These are phyloP conservation scores for Aspergillus fructus DNA, from an alignment of 2,329 filamentous ascomycete species.

Conservation along the genomic window DNA sequence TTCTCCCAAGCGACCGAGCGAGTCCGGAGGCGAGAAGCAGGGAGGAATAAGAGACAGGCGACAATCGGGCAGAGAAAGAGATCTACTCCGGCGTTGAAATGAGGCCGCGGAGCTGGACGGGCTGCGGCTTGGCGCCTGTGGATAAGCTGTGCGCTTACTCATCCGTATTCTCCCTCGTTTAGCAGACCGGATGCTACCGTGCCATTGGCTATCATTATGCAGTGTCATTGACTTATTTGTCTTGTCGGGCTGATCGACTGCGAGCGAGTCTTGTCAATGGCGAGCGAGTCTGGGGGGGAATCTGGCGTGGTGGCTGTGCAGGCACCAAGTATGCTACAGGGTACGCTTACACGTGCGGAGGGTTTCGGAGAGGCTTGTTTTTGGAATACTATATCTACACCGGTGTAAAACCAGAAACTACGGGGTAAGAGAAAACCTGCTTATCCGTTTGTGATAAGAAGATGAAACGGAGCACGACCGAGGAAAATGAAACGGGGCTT, in stretches of 20 bases:
- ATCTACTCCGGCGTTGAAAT: not conserved
- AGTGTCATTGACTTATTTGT: not conserved
- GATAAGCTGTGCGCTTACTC: slow-evolving; percentile 12
- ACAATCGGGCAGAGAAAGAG: slow-evolving; percentile 1
- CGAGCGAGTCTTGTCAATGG: not conserved
- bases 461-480: too few species aligned
- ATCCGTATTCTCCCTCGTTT: not conserved
- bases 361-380: not conserved
- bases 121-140: slow-evolving; percentile 3
- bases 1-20: not conserved
- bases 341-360: not conserved
- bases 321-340: not conserved
- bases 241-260: not conserved
- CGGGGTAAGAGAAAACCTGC: not conserved
- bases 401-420: not conserved
- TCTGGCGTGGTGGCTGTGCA: not conserved
- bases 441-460: too few species aligned
- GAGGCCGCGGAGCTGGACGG: slow-evolving; percentile 2
- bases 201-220: too few species aligned
- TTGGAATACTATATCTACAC: not conserved
- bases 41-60: not conserved
- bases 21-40: not conserved
- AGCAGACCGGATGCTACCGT: too few species aligned
- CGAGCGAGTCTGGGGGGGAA: not conserved
- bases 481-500: too few species aligned